Percentiles rank a stretch among this genome's conserved stretches.
Evolutionary conservation across 352 stramenopile species (phyloP).

Genomic region (Phytophthora syringae): DNA sequence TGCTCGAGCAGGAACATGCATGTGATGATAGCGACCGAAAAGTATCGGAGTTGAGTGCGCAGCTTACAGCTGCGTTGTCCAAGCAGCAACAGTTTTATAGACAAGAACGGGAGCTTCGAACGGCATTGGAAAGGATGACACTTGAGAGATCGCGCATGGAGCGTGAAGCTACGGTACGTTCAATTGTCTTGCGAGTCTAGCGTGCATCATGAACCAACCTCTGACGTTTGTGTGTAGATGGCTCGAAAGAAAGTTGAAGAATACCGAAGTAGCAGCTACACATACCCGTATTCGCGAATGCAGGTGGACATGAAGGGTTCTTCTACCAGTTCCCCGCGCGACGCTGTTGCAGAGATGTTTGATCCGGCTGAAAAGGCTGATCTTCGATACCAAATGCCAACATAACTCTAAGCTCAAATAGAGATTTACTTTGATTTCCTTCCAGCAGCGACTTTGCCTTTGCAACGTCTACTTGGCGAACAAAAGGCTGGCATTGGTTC

Average conservation of each 20-base stretch:
- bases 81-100: conserved; percentile 81
- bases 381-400: conserved; percentile 38
- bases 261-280: conserved; percentile 51
- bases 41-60: conserved; percentile 64
- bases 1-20: conserved; percentile 65
- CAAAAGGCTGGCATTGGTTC: conserved; percentile 93
- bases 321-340: neutral
- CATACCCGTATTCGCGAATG: conserved; percentile 28
- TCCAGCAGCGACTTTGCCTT: too few species aligned
- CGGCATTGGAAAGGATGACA: conserved; percentile 59
- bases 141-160: conserved; percentile 73
- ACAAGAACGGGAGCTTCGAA: conserved; percentile 72
- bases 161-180: conserved; percentile 56
- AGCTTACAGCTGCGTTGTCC: conserved; percentile 70
- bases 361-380: conserved; percentile 35
- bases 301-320: conserved; percentile 15
- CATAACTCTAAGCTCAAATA: conserved; percentile 31
- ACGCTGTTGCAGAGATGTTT: conserved; percentile 19
- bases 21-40: conserved; percentile 79
- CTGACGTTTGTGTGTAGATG: conserved; percentile 27
- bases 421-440: neutral
- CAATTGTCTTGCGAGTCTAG: neutral
- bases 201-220: neutral
- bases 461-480: conserved; percentile 66
- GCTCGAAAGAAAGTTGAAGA: conserved; percentile 67